Evolutionary conservation across 495 filamentous ascomycete species (phyloP).

Genomic region (Aspergillus steynii): DNA sequence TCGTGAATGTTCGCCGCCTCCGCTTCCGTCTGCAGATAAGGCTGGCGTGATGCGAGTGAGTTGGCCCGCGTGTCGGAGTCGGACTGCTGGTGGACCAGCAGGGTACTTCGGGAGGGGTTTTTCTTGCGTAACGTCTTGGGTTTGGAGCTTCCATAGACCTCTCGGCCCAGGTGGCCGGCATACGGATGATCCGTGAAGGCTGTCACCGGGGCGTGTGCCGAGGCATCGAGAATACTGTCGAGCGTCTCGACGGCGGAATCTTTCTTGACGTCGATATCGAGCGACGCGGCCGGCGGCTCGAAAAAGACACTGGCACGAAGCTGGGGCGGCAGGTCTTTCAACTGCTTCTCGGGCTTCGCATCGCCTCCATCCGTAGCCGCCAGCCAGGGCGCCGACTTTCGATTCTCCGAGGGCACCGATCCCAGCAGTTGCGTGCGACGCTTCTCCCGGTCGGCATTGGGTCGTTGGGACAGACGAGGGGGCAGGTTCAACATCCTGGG

Average conservation of each 20-base stretch:
- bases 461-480: constrained; percentile 77
- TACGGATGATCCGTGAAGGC: constrained; percentile 94
- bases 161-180: constrained; percentile 66
- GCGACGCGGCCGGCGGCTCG: constrained; percentile 61
- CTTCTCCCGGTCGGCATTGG: constrained; percentile 61
- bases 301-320: constrained; percentile 91
- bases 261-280: constrained; percentile 69
- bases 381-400: constrained; percentile 41
- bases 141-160: constrained; percentile 58
- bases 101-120: constrained; percentile 22
- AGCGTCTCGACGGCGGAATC: constrained; percentile 85
- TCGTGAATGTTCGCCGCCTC: constrained; percentile 20
- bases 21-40: constrained; percentile 20
- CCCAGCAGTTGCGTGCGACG: constrained; percentile 66
- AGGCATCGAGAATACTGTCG: constrained; percentile 94
- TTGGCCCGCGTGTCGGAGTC: constrained; percentile 16
- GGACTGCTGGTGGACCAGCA: constrained; percentile 20
- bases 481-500: constrained; percentile 92
- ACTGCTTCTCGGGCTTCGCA: constrained; percentile 35
- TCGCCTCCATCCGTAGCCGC: constrained; percentile 26
- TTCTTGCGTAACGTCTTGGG: constrained; percentile 29
- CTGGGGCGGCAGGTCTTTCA: constrained; percentile 71
- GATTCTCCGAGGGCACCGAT: constrained; percentile 48
- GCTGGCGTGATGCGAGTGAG: constrained; percentile 11
- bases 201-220: constrained; percentile 83